phyloP scores from a whole-genome alignment of 257 asterid genomes.

The Ocimum tenuiflorum region DNA sequence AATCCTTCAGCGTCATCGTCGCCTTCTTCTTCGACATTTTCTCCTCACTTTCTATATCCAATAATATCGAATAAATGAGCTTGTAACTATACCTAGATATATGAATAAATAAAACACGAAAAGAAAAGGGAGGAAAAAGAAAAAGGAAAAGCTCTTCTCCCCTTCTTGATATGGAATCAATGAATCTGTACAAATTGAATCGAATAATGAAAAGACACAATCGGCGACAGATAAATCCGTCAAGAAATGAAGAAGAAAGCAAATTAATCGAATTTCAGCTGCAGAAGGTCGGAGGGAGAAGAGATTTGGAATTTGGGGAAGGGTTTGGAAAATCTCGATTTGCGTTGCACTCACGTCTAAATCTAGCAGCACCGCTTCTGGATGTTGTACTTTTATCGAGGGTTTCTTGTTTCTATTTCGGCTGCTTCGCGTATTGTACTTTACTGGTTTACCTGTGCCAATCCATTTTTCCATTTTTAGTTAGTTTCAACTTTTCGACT shows the following conservation, averaged over 20 bases:
- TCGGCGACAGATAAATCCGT: not conserved
- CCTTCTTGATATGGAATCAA: slow-evolving; percentile 4
- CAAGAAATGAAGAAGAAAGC: not conserved
- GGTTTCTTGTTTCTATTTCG: too few relatives aligned
- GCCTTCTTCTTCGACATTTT: slow-evolving; percentile 92
- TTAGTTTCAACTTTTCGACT: too few relatives aligned
- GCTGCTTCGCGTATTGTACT: too few relatives aligned
- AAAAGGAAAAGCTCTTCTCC: slow-evolving; percentile 13
- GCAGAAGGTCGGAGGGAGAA: not conserved
- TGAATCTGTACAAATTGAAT: slow-evolving; percentile 19
- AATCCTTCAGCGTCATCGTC: slow-evolving; percentile 88
- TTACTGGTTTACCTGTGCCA: too few relatives aligned
- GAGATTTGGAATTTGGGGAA: slow-evolving; percentile 19
- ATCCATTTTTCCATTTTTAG: too few relatives aligned
- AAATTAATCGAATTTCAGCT: slow-evolving; percentile 1
- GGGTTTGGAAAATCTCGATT: slow-evolving; percentile 26
- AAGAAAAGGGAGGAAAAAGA: too few relatives aligned
- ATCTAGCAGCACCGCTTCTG: slow-evolving; percentile 18
- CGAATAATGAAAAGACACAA: not conserved
- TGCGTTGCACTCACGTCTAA: slow-evolving; percentile 28
- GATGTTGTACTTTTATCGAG: slow-evolving; percentile 24
- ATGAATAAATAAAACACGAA: not conserved
- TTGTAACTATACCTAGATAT: not conserved
- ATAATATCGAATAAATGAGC: not conserved
- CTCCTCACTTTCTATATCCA: not conserved